Conservation (phyloP, 2,329 filamentous ascomycete genomes). For the Pezicula neosporulosa region DNA sequence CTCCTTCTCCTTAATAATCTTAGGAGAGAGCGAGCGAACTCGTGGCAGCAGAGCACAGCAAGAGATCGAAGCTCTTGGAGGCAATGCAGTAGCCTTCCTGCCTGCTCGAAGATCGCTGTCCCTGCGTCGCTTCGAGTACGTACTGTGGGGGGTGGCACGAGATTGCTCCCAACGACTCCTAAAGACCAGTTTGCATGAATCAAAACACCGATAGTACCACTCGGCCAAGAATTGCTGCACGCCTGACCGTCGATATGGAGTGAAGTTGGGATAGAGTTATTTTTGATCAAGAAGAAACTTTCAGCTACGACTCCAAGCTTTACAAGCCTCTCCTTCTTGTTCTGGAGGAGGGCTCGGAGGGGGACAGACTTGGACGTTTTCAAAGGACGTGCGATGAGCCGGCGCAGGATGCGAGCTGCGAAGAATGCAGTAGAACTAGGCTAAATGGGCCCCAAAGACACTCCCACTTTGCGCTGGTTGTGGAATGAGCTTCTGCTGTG, state of each 20-base stretch:
- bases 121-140: neutral
- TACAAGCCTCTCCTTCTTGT: neutral
- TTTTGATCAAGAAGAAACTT: slow-evolving; percentile 4
- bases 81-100: neutral
- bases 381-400: slow-evolving; percentile 8
- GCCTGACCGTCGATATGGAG: neutral
- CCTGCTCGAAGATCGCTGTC: neutral
- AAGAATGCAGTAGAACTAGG: slow-evolving; percentile 2
- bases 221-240: neutral
- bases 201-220: slow-evolving; percentile 3
- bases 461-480: neutral
- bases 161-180: neutral
- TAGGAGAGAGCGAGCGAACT: neutral
- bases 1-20: neutral
- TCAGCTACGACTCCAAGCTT: slow-evolving; percentile 9
- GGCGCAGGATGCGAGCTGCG: slow-evolving; percentile 4
- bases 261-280: slow-evolving; percentile 19
- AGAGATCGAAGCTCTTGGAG: neutral
- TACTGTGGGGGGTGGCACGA: neutral
- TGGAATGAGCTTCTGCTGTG: neutral
- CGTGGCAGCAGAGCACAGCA: neutral
- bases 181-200: slow-evolving; percentile 16
- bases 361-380: slow-evolving; percentile 5
- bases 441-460: neutral
- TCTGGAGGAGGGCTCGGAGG: neutral